Conservation (phyloP, 805 yeast species). For the Schwanniomyces occidentalis region DNA sequence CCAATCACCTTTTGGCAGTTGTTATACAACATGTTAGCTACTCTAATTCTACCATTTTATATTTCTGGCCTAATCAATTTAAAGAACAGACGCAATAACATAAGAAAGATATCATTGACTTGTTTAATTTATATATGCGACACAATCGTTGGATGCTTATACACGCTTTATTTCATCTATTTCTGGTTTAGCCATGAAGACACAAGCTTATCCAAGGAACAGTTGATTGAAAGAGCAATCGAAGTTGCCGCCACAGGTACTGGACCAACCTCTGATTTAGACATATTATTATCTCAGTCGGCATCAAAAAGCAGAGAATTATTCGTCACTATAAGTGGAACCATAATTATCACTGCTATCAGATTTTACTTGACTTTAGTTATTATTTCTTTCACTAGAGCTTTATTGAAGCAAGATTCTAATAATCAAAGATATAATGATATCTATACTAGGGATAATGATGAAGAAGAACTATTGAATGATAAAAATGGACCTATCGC, state of each 20-base stretch:
- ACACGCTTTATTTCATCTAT: slow-evolving; percentile 70
- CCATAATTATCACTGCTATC: slow-evolving; percentile 45
- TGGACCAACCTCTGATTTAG: slow-evolving; percentile 13
- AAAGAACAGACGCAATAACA: slow-evolving; percentile 47
- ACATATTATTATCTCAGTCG: slow-evolving; percentile 45
- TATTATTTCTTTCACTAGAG: slow-evolving; percentile 58
- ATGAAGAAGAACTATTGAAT: slow-evolving; percentile 26
- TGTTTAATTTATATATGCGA: slow-evolving; percentile 66
- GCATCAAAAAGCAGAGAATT: slow-evolving; percentile 60
- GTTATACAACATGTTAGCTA: slow-evolving; percentile 69
- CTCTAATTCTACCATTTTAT: slow-evolving; percentile 63
- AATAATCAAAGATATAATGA: slow-evolving; percentile 23
- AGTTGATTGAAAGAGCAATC: background rate
- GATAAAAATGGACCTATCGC: slow-evolving; percentile 19
- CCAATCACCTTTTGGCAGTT: slow-evolving; percentile 82
- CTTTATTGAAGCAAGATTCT: slow-evolving; percentile 45
- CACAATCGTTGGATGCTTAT: slow-evolving; percentile 63
- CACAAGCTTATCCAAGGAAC: slow-evolving; percentile 4
- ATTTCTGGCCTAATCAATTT: slow-evolving; percentile 52
- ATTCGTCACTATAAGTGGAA: slow-evolving; percentile 53
- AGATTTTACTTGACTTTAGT: slow-evolving; percentile 64
- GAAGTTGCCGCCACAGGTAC: slow-evolving; percentile 16
- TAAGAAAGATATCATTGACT: slow-evolving; percentile 62
- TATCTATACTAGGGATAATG: slow-evolving; percentile 16
- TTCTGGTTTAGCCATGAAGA: slow-evolving; percentile 69